A percentile compares a stretch with the other conserved stretches of the same genome.
phyloP scores from a whole-genome alignment of 495 filamentous ascomycete species.

The Aspergillus funiculosus region DNA sequence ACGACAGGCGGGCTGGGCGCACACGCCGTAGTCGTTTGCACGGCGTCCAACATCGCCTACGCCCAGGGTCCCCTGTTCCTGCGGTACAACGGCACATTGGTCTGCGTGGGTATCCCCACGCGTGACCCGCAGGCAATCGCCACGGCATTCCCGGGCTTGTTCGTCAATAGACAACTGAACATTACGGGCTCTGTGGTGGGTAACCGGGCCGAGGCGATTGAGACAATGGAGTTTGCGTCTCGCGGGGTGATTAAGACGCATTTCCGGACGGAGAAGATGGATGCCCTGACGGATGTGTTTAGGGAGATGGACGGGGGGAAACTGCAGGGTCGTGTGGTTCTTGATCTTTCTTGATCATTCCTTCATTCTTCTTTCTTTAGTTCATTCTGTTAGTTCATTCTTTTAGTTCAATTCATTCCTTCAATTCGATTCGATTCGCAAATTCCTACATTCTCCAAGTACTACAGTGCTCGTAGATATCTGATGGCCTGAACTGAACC shows the following conservation, averaged over 20 bases:
- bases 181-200: conserved; percentile 62
- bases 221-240: conserved; percentile 58
- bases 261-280: conserved; percentile 54
- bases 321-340: conserved; percentile 53
- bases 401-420: neutral
- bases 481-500: too few species aligned
- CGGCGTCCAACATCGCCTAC: conserved; percentile 62
- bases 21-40: conserved; percentile 57
- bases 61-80: conserved; percentile 53
- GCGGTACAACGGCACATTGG: conserved; percentile 55
- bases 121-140: conserved; percentile 52
- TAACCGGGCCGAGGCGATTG: conserved; percentile 58
- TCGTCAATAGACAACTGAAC: conserved; percentile 49
- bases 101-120: conserved; percentile 67
- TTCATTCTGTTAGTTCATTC: neutral
- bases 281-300: conserved; percentile 55
- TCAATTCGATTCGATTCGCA: neutral
- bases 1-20: conserved; percentile 60
- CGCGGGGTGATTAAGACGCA: conserved; percentile 58
- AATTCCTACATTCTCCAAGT: neutral
- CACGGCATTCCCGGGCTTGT: conserved; percentile 43
- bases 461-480: too few species aligned
- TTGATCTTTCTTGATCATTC: conserved; percentile 43
- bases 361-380: neutral
- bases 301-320: conserved; percentile 53